Conservation (phyloP, 257 asterid species). For the Buddleja alternifolia region DNA sequence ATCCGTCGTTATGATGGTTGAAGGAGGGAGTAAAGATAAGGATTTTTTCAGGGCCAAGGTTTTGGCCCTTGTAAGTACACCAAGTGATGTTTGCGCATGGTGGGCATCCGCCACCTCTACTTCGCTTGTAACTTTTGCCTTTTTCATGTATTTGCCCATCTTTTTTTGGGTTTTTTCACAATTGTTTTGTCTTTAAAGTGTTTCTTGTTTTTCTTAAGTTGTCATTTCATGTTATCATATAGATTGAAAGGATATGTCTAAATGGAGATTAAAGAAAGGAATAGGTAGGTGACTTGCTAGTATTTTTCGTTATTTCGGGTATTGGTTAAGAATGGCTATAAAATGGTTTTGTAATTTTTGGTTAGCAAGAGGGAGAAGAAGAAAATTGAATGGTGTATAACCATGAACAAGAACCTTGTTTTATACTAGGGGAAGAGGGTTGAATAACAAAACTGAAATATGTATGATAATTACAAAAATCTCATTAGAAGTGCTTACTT, state of each 20-base stretch:
- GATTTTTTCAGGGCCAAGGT: constrained; percentile 6
- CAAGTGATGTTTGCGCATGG: not conserved
- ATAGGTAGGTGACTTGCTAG: no score
- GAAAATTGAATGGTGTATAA: not conserved
- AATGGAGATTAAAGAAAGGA: not conserved
- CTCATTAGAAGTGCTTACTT: no score
- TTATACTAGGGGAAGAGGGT: not conserved
- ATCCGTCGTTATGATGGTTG: not conserved
- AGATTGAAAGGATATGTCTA: not conserved
- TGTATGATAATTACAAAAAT: not conserved
- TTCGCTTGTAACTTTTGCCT: not conserved
- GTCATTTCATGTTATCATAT: not conserved
- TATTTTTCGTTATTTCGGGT: no score
- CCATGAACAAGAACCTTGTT: not conserved
- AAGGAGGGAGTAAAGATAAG: no score
- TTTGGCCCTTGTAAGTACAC: constrained; percentile 11
- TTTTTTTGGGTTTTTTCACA: not conserved
- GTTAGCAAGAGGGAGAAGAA: not conserved
- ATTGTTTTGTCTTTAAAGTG: not conserved
- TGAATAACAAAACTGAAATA: not conserved
- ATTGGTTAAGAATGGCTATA: no score
- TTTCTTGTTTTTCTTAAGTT: not conserved
- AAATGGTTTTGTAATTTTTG: not conserved
- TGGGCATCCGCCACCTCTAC: not conserved
- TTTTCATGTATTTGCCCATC: not conserved